Evolutionary conservation across 2,329 filamentous ascomycete genomes (phyloP).

Genomic region (Ceratocystis huliohia): DNA sequence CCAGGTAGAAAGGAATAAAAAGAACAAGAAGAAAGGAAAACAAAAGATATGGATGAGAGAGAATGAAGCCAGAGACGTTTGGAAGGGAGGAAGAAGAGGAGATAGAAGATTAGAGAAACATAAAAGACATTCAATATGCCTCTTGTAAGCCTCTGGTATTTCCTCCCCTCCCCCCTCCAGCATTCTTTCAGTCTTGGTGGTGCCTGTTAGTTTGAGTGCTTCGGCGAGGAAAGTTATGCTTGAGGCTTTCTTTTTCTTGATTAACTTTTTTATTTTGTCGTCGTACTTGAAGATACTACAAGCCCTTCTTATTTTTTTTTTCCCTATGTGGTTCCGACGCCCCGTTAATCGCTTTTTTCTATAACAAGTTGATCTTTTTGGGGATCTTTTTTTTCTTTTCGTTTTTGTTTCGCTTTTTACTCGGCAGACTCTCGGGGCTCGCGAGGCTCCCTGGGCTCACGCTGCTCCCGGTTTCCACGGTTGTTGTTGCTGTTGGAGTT

Average conservation of each 20-base stretch:
- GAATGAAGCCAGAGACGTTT: no score
- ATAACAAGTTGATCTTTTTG: conserved; percentile 1
- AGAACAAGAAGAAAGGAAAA: no score
- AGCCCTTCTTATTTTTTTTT: conserved; percentile 19
- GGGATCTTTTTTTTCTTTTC: conserved; percentile 11
- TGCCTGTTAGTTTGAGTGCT: neutral
- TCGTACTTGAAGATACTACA: conserved; percentile 3
- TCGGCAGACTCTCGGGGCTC: conserved; percentile 26
- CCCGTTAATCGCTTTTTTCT: neutral
- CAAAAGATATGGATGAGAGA: no score
- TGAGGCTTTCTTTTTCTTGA: neutral
- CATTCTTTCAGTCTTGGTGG: neutral
- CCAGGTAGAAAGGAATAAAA: no score
- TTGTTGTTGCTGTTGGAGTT: conserved; percentile 37
- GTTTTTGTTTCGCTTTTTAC: conserved; percentile 24
- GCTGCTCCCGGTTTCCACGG: conserved; percentile 32
- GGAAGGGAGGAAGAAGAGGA: neutral
- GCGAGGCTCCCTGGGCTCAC: conserved; percentile 18
- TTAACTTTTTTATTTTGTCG: conserved; percentile 4
- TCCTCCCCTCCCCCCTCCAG: neutral
- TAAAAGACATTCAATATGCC: neutral
- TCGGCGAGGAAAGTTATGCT: neutral
- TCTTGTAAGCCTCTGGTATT: no score
- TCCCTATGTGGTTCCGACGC: neutral
- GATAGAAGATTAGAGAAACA: neutral